Conservation (phyloP, 2,329 filamentous ascomycete species). For the Fusarium brachygibbosum region DNA sequence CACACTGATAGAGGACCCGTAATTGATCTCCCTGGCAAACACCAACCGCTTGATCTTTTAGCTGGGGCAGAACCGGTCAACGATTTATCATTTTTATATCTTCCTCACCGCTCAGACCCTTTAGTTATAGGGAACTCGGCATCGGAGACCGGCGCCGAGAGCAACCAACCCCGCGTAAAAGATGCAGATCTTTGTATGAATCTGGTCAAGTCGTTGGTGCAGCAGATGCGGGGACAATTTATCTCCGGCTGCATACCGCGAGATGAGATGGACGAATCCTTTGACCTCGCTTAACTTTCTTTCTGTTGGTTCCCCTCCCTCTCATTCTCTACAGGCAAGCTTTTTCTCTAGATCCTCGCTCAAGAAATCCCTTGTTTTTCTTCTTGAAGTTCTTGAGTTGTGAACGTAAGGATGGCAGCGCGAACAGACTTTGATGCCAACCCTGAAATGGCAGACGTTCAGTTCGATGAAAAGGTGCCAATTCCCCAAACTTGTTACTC, state of each 20-base stretch:
- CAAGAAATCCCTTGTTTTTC: not conserved
- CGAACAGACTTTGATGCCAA: constrained; percentile 18
- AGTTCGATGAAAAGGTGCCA: constrained; percentile 31
- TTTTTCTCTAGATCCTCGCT: not conserved
- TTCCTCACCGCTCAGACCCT: not conserved
- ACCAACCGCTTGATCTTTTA: too few species aligned
- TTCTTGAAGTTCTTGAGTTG: not conserved
- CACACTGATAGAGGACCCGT: not conserved
- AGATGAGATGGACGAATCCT: constrained; percentile 20
- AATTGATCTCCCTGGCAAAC: not conserved
- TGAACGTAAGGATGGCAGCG: constrained; percentile 1
- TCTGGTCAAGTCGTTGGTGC: constrained; percentile 8
- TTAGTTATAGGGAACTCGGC: constrained; percentile 4
- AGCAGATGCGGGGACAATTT: constrained; percentile 31
- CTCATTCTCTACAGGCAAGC: not conserved
- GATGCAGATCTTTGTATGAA: constrained; percentile 24
- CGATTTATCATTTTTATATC: not conserved
- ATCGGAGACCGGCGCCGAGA: constrained; percentile 16
- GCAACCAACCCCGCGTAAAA: constrained; percentile 7
- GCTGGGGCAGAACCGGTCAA: not conserved
- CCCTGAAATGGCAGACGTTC: constrained; percentile 11
- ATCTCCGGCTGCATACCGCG: constrained; percentile 3
- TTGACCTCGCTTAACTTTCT: constrained; percentile 20
- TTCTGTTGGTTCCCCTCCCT: constrained; percentile 5
- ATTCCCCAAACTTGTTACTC: not conserved